Base-by-base conservation (phyloP, 352 stramenopile species). In the Phytophthora megakarya region DNA sequence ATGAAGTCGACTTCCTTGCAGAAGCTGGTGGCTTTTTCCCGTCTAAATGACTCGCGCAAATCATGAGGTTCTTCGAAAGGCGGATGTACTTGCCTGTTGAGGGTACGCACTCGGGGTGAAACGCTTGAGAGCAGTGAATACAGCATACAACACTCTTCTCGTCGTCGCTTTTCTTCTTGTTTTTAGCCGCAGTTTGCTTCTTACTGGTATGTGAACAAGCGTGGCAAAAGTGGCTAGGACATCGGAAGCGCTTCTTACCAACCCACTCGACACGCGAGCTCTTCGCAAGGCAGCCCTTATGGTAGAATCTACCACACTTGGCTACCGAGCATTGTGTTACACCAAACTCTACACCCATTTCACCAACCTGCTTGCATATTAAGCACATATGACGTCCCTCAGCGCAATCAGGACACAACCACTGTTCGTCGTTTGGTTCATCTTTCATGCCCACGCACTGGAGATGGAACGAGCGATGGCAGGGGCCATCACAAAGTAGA, bases 231-330 rank as follows among this genome's bases (percentile, higher is more conserved):
- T 98, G 92, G 48, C 91, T 96, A 23, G 92, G 90, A 52, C 91
- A 97, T 30, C 89, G 84, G 60, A 98, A 97, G 9, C 87, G 78
- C 49, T 92, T 92, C 67, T 95, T 92, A 10, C 85, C 89, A 37
- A 95, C 81, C 86, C 88, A 96, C 47, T 97, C 83, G 9, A 95
- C 89, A 4, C 86, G 81, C 18, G 76, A 56, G 37, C 88, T 76
- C 39, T 89, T 85, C 3, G 76, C 71, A n/a, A 97, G 60, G 48
- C 90, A 97, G 7, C 82, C 81, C 54, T 93, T 90, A 73, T 98
- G 92, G 75, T 98, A 97, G 60, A 97, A 98, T n/a, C 92, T 78
- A 16, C 92, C 92, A 55, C 92, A 98, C 63, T 95, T 97, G 19
- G 86, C 86, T 58, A 97, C 88, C 15, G 90, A 93, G 57, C 92